Evolutionary conservation across 352 stramenopile genomes (phyloP).

Genomic region (Chrysophaeum taylorii): DNA sequence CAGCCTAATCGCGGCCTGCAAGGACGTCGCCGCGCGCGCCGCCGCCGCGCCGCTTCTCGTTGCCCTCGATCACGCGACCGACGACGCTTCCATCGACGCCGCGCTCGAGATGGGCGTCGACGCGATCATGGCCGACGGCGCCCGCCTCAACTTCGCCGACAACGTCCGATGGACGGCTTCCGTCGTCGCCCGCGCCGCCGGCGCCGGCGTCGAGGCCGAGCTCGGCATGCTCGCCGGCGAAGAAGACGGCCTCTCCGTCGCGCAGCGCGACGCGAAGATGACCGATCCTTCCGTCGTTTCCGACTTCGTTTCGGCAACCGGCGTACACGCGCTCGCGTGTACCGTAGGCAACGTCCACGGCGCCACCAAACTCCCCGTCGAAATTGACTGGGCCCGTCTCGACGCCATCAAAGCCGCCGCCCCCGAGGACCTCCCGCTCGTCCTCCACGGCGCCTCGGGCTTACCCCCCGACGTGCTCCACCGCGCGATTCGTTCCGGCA

Average conservation of each 20-base stretch:
- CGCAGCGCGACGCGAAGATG: conserved; percentile 30
- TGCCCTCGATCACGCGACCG: conserved; percentile 28
- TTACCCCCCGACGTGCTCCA: conserved; percentile 22
- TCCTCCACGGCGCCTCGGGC: conserved; percentile 32
- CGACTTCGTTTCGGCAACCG: conserved; percentile 26
- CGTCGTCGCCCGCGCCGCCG: conserved; percentile 17
- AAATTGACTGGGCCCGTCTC: conserved; percentile 27
- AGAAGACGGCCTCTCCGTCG: conserved; percentile 31
- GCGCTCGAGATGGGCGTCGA: conserved; percentile 19
- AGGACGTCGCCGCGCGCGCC: background rate
- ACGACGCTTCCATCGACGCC: conserved; percentile 18
- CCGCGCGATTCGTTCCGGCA: conserved; percentile 13
- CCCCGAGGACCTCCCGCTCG: conserved; percentile 18
- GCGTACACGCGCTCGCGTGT: conserved; percentile 28
- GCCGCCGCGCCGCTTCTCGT: conserved; percentile 22
- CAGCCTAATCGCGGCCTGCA: conserved; percentile 13
- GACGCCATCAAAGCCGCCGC: conserved; percentile 15
- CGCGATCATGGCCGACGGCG: conserved; percentile 28
- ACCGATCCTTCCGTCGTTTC: conserved; percentile 29
- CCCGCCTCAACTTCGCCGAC: conserved; percentile 19
- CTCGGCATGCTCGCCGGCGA: conserved; percentile 31
- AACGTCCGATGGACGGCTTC: conserved; percentile 26
- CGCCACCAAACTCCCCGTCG: conserved; percentile 14
- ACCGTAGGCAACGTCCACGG: conserved; percentile 36
- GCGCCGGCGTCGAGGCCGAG: conserved; percentile 30